Conservation (phyloP, 2,329 filamentous ascomycete species). For the Ophiosphaerella herpotricha region DNA sequence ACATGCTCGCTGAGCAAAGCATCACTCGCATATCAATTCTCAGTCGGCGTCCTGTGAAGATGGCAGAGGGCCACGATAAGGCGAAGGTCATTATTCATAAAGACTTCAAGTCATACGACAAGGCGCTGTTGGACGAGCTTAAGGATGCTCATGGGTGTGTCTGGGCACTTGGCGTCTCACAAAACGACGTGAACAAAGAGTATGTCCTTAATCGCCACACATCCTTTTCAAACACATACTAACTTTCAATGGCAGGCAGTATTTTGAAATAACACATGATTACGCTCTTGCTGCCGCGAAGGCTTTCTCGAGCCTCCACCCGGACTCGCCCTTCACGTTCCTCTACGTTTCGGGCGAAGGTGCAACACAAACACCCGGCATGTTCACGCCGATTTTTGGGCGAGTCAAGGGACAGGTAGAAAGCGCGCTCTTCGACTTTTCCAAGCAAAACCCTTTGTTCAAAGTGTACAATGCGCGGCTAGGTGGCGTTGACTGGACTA, state of each 20-base stretch:
- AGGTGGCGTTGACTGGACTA: slow-evolving; percentile 59
- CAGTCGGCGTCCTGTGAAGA: slow-evolving; percentile 65
- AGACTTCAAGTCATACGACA: slow-evolving; percentile 67
- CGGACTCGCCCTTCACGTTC: slow-evolving; percentile 65
- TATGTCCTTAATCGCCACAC: slow-evolving; percentile 39
- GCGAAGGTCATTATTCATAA: slow-evolving; percentile 69
- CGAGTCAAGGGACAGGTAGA: slow-evolving; percentile 72
- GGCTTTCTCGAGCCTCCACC: slow-evolving; percentile 59
- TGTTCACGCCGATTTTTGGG: slow-evolving; percentile 62
- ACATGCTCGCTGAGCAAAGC: slow-evolving; percentile 46
- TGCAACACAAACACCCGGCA: slow-evolving; percentile 61
- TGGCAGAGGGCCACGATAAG: slow-evolving; percentile 64
- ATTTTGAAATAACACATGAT: slow-evolving; percentile 69
- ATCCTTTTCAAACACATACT: background rate
- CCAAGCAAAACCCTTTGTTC: slow-evolving; percentile 53
- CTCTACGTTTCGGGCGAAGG: slow-evolving; percentile 71
- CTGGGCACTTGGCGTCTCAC: slow-evolving; percentile 73
- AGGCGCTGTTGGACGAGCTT: slow-evolving; percentile 62
- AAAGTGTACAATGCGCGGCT: slow-evolving; percentile 64
- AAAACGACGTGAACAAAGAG: slow-evolving; percentile 64
- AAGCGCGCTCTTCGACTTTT: slow-evolving; percentile 59
- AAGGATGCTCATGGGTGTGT: slow-evolving; percentile 70
- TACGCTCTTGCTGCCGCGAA: slow-evolving; percentile 67
- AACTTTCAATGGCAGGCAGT: slow-evolving; percentile 52
- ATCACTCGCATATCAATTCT: slow-evolving; percentile 71